Evolutionary conservation across 768 basidiomycete species (phyloP).

Genomic region (Paxillus involutus): DNA sequence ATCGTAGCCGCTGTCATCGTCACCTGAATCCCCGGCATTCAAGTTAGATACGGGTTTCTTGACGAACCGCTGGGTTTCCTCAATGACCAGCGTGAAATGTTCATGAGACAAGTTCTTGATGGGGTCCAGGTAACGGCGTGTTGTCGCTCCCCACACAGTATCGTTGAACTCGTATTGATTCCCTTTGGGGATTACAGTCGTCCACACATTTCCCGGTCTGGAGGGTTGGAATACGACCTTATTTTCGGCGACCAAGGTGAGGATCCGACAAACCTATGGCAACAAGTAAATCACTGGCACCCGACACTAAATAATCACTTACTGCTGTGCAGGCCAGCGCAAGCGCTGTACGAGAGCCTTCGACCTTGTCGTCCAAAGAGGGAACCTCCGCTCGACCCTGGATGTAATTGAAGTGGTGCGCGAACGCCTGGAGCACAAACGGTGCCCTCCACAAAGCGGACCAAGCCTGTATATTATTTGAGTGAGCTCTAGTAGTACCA

Average conservation of each 20-base stretch:
- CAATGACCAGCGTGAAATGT: conserved; percentile 3
- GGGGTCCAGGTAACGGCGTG: conserved; percentile 1
- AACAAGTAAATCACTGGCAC: not conserved
- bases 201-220: conserved; percentile 6
- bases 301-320: not conserved
- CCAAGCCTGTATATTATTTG: not conserved
- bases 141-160: conserved; percentile 8
- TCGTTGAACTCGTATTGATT: conserved; percentile 7
- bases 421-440: conserved; percentile 9
- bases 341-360: conserved; percentile 4
- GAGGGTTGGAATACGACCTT: not conserved
- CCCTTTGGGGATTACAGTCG: conserved; percentile 3
- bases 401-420: conserved; percentile 10
- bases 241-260: conserved; percentile 1
- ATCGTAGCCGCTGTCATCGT: not conserved
- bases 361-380: not conserved
- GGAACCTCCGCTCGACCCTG: conserved; percentile 4
- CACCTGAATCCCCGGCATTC: not conserved
- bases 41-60: not conserved
- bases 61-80: not conserved
- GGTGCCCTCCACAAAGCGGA: conserved; percentile 8
- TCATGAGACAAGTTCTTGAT: conserved; percentile 5
- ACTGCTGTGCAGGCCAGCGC: conserved; percentile 6
- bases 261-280: conserved; percentile 4
- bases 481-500: not conserved